phyloP scores from a whole-genome alignment of 441 rosid species.

The Bruguiera hainesii region DNA sequence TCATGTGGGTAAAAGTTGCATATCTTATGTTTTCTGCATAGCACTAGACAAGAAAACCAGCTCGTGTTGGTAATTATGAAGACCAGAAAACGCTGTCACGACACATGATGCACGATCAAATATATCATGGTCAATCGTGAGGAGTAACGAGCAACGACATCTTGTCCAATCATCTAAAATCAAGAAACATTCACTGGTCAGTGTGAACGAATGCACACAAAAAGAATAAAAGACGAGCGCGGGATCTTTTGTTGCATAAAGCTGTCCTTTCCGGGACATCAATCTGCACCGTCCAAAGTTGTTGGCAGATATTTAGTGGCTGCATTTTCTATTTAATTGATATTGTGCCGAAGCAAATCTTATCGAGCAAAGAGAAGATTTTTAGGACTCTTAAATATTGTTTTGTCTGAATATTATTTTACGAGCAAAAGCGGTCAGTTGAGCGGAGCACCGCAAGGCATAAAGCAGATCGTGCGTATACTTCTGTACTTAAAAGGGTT shows the following conservation, averaged over 20 bases:
- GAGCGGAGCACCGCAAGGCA: conserved; percentile 46
- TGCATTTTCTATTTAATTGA: conserved; percentile 11
- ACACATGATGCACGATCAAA: conserved; percentile 10
- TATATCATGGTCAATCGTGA: conserved; percentile 7
- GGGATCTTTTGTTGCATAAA: neutral
- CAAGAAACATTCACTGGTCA: conserved; percentile 10
- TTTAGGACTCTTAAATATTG: conserved; percentile 44
- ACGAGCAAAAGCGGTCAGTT: conserved; percentile 15
- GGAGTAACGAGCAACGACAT: conserved; percentile 8
- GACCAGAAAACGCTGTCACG: conserved; percentile 16
- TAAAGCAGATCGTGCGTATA: neutral
- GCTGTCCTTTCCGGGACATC: neutral
- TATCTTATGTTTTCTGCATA: conserved; percentile 13
- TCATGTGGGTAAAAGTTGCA: conserved; percentile 2
- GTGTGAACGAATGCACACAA: conserved; percentile 18
- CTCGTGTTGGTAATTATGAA: conserved; percentile 20
- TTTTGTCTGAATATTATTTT: neutral
- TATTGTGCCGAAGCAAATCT: conserved; percentile 26
- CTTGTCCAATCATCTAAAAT: conserved; percentile 7
- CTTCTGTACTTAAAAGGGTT: neutral
- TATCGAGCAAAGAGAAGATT: conserved; percentile 60
- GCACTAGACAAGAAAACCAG: neutral
- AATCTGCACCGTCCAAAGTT: conserved; percentile 4
- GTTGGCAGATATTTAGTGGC: neutral
- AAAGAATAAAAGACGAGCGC: conserved; percentile 5